Percentiles rank a stretch among this genome's conserved stretches.
These are phyloP conservation scores for Pseudogymnoascus sp. DNA, from an alignment of 2,329 filamentous ascomycete species.

Conservation along the genomic window DNA sequence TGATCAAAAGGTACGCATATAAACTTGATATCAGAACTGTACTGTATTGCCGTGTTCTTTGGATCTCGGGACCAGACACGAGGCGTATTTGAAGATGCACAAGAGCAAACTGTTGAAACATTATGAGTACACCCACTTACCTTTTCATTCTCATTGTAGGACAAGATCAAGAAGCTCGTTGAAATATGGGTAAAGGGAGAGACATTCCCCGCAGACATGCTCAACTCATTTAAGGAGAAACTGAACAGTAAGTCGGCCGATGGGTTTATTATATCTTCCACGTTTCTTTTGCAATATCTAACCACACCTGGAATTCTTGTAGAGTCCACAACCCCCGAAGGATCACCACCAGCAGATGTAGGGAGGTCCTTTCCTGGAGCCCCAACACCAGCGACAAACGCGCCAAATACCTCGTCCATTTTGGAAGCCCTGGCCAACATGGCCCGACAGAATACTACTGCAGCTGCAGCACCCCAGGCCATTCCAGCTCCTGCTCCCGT, in stretches of 20 bases:
- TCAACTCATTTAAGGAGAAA: conserved; percentile 77
- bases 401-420: conserved; percentile 58
- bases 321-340: conserved; percentile 70
- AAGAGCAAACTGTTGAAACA: not conserved
- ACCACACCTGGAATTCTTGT: conserved; percentile 33
- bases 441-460: conserved; percentile 63
- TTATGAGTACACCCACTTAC: conserved; percentile 40
- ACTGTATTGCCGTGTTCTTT: conserved; percentile 14
- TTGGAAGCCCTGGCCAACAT: conserved; percentile 75
- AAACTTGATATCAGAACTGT: conserved; percentile 15
- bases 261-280: not conserved
- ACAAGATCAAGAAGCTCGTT: conserved; percentile 91
- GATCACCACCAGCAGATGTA: conserved; percentile 40
- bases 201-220: conserved; percentile 77
- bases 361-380: conserved; percentile 37
- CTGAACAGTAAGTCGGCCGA: conserved; percentile 59
- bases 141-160: conserved; percentile 55
- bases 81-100: conserved; percentile 10
- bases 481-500: conserved; percentile 28
- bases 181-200: conserved; percentile 97
- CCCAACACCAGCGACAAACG: conserved; percentile 35
- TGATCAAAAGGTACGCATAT: conserved; percentile 87
- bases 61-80: not conserved
- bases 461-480: conserved; percentile 29
- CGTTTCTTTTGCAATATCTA: conserved; percentile 32